Evolutionary conservation across 1,284 basidiomycete genomes (phyloP).

Genomic region (Pterula multifida): DNA sequence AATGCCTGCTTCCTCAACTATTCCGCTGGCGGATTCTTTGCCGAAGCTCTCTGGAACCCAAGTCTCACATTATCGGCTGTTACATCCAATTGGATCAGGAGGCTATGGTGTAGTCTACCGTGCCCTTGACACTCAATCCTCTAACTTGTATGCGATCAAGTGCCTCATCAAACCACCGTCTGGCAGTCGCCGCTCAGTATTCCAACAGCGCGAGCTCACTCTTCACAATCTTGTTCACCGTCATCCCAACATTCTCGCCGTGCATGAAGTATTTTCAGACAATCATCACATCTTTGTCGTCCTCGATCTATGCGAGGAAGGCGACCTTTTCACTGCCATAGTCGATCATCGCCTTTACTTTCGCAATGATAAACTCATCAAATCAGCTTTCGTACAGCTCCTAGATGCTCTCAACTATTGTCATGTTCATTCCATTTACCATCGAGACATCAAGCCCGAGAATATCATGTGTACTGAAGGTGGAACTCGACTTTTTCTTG

Average conservation of each 20-base stretch:
- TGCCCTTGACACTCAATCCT: constrained; percentile 15
- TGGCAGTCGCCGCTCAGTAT: constrained; percentile 3
- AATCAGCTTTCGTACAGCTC: constrained; percentile 41
- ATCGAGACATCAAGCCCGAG: constrained; percentile 66
- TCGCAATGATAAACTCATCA: constrained; percentile 31
- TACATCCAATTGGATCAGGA: constrained; percentile 15
- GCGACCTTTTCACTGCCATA: constrained; percentile 19
- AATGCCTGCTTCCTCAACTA: not conserved
- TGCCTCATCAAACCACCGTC: constrained; percentile 8
- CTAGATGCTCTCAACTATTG: constrained; percentile 48
- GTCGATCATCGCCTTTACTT: constrained; percentile 11
- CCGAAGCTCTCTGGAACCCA: not conserved
- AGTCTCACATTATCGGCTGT: not conserved
- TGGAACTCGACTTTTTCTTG: constrained; percentile 40
- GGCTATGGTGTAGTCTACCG: constrained; percentile 22
- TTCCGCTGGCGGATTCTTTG: not conserved
- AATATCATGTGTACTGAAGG: constrained; percentile 46
- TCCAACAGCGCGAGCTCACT: constrained; percentile 18
- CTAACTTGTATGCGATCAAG: constrained; percentile 11
- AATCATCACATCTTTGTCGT: constrained; percentile 26
- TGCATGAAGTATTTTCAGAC: constrained; percentile 48
- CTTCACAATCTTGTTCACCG: constrained; percentile 50
- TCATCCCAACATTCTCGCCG: constrained; percentile 49
- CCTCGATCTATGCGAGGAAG: constrained; percentile 36
- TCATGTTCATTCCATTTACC: constrained; percentile 47